Evolutionary conservation across 108 stramenopile species (phyloP), one percentile per base, ranked within the genome.

Genomic region (Cyclotella sp.): DNA sequence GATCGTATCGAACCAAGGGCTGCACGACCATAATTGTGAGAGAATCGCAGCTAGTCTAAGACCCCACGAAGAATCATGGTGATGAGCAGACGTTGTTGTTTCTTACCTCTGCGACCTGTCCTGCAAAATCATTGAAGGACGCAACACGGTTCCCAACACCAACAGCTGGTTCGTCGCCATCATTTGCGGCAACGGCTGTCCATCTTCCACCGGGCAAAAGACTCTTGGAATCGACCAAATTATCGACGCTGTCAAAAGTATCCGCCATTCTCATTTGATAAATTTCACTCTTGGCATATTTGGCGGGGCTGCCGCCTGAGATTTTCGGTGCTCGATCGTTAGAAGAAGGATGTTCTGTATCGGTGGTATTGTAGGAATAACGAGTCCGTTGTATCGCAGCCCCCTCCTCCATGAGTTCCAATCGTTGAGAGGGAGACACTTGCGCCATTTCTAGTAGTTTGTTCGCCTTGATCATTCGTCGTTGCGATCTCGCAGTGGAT

Each of bases 1-100:
- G 96, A 84, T 97, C 93, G 74, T 98, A 98, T 42, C 75, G 77
- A n/a, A 92, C 82, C 52, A 95, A 79, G 5, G 98, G 97, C 79
- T 97, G 34, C 19, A 62, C 3, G 0, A 19, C 34, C 11, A 34
- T n/a, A 11, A 62, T 10, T 14, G 34, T 34, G 0, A 3, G 15
- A 41, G 16, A 40, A 41, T 40, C 0, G 34, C 16, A 62, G 18
- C 14, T 44, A 6, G 44, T 16, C 9, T 13, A 44, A 27, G n/a
- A n/a, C n/a, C 12, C 22, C 45, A 34, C 21, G 14, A 18, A 18
- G 16, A n/a, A 34, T 15, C 39, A 62, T 16, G 19, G 12, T 34
- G 29, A 53, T 18, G 0, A 9, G 49, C 28, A 53, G 5, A 40
- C 30, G 2, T 3, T 21, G 39, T 15, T 24, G 3, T 5, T 24